Evolutionary conservation across 2,329 filamentous ascomycete species (phyloP).

Genomic region (Diaporthe batatas): DNA sequence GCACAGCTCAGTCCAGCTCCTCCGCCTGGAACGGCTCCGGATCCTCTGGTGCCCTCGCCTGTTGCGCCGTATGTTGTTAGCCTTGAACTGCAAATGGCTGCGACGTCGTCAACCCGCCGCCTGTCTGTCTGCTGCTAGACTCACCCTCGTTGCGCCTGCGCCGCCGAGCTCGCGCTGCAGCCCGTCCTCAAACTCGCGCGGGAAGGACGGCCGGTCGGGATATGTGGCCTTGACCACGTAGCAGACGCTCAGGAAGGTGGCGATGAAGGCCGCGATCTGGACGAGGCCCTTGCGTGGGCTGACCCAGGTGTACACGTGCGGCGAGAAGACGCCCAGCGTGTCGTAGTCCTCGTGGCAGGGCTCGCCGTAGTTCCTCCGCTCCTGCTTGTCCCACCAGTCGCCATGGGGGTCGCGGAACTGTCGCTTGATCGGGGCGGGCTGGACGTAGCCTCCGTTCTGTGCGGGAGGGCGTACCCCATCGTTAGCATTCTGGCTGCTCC

Average conservation of each 20-base stretch:
- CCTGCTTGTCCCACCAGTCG: slow-evolving; percentile 98
- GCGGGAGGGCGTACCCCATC: slow-evolving; percentile 34
- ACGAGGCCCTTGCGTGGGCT: slow-evolving; percentile 77
- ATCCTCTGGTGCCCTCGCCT: slow-evolving; percentile 70
- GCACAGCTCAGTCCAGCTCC: slow-evolving; percentile 45
- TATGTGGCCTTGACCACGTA: slow-evolving; percentile 78
- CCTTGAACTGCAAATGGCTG: not conserved
- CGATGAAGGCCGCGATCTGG: slow-evolving; percentile 77
- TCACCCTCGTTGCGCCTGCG: slow-evolving; percentile 73
- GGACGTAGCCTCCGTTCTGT: slow-evolving; percentile 87
- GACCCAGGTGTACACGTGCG: slow-evolving; percentile 88
- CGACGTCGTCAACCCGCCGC: not conserved
- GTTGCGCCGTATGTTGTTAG: slow-evolving; percentile 38
- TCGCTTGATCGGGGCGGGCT: slow-evolving; percentile 84
- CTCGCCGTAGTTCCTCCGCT: slow-evolving; percentile 96
- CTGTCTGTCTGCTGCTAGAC: slow-evolving; percentile 50
- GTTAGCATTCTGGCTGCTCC: slow-evolving; percentile 42
- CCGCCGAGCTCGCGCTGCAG: slow-evolving; percentile 83
- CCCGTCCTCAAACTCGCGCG: slow-evolving; percentile 79
- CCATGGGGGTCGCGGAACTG: slow-evolving; percentile 92
- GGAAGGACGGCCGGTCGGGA: slow-evolving; percentile 78
- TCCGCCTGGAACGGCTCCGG: slow-evolving; percentile 61
- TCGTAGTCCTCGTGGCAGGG: slow-evolving; percentile 98
- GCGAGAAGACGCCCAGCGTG: slow-evolving; percentile 88
- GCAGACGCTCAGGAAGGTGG: slow-evolving; percentile 72